A percentile compares a stretch with the other conserved stretches of the same genome.
These are phyloP conservation scores for Apiospora sp. DNA, from an alignment of 2,329 filamentous ascomycete species.

Conservation along the genomic window DNA sequence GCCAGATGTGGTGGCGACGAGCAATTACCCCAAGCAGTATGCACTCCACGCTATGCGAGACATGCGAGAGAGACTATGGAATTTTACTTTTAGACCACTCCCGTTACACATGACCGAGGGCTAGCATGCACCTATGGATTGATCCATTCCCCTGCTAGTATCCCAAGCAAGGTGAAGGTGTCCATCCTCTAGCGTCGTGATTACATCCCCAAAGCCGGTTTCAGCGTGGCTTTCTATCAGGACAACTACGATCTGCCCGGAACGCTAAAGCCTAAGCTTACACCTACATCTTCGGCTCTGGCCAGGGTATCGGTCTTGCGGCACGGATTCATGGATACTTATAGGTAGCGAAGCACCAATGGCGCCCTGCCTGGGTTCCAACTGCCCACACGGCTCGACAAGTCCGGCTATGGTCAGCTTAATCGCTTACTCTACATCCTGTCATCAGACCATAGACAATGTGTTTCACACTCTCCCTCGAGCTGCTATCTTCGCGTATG, in stretches of 20 bases:
- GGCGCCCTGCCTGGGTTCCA: no score
- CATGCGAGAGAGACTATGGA: not conserved
- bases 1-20: not conserved
- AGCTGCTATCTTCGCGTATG: not conserved
- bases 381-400: no score
- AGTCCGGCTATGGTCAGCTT: no score
- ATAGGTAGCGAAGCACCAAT: not conserved
- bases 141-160: not conserved
- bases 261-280: not conserved
- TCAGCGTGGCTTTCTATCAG: not conserved
- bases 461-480: constrained; percentile 9
- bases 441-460: not conserved
- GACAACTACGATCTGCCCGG: not conserved
- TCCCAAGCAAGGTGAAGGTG: not conserved
- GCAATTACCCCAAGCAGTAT: not conserved
- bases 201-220: not conserved
- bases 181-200: not conserved
- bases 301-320: not conserved
- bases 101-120: not conserved
- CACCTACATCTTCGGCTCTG: not conserved
- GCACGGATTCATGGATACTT: not conserved
- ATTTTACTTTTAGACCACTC: not conserved
- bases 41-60: no score
- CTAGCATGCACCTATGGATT: not conserved
- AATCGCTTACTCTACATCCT: not conserved